A percentile compares a stretch with the other conserved stretches of the same genome.
Conservation (phyloP, 768 basidiomycete genomes). For the Gloeophyllum trabeum region DNA sequence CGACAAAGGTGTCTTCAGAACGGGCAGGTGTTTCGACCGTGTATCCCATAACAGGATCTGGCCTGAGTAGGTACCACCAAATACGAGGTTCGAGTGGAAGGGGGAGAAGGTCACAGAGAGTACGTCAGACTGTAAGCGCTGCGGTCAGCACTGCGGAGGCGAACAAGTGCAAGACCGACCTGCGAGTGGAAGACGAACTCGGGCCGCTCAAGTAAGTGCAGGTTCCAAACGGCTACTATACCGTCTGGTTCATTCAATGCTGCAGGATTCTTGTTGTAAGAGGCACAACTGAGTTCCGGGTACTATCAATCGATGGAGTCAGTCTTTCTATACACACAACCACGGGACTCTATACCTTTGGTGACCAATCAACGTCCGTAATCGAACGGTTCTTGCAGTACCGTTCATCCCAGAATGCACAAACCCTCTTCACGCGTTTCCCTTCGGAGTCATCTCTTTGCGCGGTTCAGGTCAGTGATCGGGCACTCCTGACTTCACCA, state of each 20-base stretch:
- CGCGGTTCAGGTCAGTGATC: background rate
- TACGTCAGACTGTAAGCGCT: conserved; percentile 73
- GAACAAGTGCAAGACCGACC: conserved; percentile 34
- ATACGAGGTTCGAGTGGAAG: conserved; percentile 93
- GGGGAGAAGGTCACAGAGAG: conserved; percentile 95
- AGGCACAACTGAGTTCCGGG: conserved; percentile 89
- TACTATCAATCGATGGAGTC: conserved; percentile 39
- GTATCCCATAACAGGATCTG: conserved; percentile 99
- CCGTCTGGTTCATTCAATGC: conserved; percentile 95
- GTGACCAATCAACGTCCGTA: conserved; percentile 96
- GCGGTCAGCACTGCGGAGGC: conserved; percentile 2
- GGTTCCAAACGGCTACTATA: conserved; percentile 94
- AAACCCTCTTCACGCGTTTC: conserved; percentile 83
- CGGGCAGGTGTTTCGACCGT: conserved; percentile 89
- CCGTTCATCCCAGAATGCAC: conserved; percentile 86
- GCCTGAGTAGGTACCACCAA: conserved; percentile 98
- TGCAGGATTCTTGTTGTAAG: conserved; percentile 95
- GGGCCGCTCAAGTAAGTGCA: conserved; percentile 88
- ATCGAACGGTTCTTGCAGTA: conserved; percentile 91
- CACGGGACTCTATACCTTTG: conserved; percentile 55
- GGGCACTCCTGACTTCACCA: conserved; percentile 3
- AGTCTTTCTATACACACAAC: background rate
- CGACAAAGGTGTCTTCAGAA: conserved; percentile 92
- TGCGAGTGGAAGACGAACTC: conserved; percentile 99
- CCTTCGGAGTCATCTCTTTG: conserved; percentile 84